These are phyloP conservation scores for Talaromyces liani DNA, from an alignment of 495 filamentous ascomycete genomes.

Conservation along the genomic window DNA sequence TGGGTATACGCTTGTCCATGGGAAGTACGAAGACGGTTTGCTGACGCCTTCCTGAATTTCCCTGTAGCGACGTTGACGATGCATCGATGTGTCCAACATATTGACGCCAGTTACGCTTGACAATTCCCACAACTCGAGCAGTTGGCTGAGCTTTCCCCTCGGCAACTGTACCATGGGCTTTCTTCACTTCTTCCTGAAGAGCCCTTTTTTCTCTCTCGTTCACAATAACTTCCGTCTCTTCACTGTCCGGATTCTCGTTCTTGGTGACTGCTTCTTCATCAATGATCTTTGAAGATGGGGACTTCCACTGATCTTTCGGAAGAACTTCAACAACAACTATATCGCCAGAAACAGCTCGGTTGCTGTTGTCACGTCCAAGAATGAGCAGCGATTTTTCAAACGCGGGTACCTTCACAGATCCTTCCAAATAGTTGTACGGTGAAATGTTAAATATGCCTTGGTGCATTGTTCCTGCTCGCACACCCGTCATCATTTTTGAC, in stretches of 20 bases:
- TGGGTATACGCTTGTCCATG: slow-evolving; percentile 96
- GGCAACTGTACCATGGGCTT: slow-evolving; percentile 65
- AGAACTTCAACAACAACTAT: slow-evolving; percentile 85
- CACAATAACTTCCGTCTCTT: slow-evolving; percentile 67
- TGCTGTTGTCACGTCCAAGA: slow-evolving; percentile 93
- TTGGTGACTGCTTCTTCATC: slow-evolving; percentile 90
- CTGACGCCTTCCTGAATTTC: slow-evolving; percentile 67
- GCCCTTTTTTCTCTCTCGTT: slow-evolving; percentile 79
- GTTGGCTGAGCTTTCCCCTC: slow-evolving; percentile 86
- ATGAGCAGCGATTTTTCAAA: slow-evolving; percentile 86
- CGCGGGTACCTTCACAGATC: slow-evolving; percentile 76
- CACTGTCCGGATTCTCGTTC: slow-evolving; percentile 84
- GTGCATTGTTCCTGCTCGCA: slow-evolving; percentile 79
- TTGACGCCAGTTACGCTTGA: slow-evolving; percentile 95
- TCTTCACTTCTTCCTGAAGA: slow-evolving; percentile 83
- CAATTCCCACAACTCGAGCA: slow-evolving; percentile 82
- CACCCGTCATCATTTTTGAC: slow-evolving; percentile 92
- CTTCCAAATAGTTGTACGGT: slow-evolving; percentile 95
- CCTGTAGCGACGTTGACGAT: slow-evolving; percentile 65
- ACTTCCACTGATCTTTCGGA: slow-evolving; percentile 93
- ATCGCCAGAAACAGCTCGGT: slow-evolving; percentile 86
- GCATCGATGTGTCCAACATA: slow-evolving; percentile 94
- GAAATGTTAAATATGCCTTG: slow-evolving; percentile 95
- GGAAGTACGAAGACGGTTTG: slow-evolving; percentile 91
- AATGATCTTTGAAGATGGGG: slow-evolving; percentile 86